Evolutionary conservation across 1,284 basidiomycete species (phyloP).

Genomic region (Fomitopsis schrenkii): DNA sequence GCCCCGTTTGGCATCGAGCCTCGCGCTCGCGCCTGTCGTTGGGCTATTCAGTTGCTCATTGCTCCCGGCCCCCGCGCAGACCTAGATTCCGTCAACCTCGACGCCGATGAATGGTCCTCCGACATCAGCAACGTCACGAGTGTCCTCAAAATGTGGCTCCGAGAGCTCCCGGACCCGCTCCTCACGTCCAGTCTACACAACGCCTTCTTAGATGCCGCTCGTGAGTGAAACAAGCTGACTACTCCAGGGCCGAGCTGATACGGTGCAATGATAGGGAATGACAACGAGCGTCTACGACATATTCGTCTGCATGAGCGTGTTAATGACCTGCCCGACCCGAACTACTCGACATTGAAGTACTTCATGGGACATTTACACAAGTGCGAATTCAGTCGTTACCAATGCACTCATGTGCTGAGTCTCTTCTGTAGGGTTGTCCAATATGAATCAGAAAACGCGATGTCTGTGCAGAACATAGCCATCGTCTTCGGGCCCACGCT

Average conservation of each 20-base stretch:
- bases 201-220: conserved; percentile 93
- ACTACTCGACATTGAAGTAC: conserved; percentile 96
- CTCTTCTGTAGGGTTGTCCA: conserved; percentile 58
- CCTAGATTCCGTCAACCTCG: conserved; percentile 79
- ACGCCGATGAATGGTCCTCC: conserved; percentile 84
- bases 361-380: conserved; percentile 92
- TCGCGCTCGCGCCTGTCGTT: neutral
- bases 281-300: conserved; percentile 90
- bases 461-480: conserved; percentile 91
- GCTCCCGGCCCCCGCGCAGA: conserved; percentile 43
- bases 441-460: conserved; percentile 79
- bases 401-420: neutral
- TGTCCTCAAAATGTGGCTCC: conserved; percentile 93
- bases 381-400: conserved; percentile 32
- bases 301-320: conserved; percentile 96
- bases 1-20: neutral
- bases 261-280: conserved; percentile 59
- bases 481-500: conserved; percentile 98
- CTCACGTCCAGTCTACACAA: conserved; percentile 83
- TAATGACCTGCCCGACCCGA: conserved; percentile 96
- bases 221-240: conserved; percentile 46
- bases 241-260: neutral
- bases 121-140: conserved; percentile 97
- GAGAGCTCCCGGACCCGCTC: conserved; percentile 94
- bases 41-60: neutral